A percentile compares a stretch with the other conserved stretches of the same genome.
phyloP scores from a whole-genome alignment of 116 monocot species.

The Trichopus zeylanicus region DNA sequence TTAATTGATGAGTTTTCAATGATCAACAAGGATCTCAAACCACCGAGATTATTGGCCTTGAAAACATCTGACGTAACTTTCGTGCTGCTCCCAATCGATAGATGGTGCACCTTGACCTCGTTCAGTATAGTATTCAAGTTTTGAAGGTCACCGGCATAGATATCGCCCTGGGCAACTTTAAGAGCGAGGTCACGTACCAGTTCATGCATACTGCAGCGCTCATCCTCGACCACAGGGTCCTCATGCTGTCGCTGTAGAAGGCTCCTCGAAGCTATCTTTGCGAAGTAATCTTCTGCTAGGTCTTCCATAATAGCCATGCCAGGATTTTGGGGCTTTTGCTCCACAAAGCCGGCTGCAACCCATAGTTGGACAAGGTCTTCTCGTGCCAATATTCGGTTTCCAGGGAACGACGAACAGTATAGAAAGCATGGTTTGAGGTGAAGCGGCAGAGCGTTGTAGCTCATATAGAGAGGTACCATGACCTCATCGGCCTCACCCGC shows the following conservation, averaged over 20 bases:
- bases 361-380: neutral
- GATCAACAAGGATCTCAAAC: neutral
- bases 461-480: neutral
- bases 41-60: neutral
- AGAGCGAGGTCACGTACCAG: neutral
- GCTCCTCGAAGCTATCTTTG: neutral
- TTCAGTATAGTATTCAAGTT: neutral
- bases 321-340: no score
- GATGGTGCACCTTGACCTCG: neutral
- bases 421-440: neutral
- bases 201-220: neutral
- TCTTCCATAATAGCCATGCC: neutral
- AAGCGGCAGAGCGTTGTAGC: neutral
- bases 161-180: neutral
- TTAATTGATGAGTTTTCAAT: neutral
- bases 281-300: neutral
- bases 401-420: neutral
- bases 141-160: no score
- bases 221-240: neutral
- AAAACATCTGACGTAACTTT: no score
- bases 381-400: neutral
- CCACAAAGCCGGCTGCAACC: neutral
- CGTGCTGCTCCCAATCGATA: neutral
- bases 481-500: neutral
- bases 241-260: neutral